Base-by-base conservation (phyloP, 169 alveolate species). In the Eimeria acervulina region DNA sequence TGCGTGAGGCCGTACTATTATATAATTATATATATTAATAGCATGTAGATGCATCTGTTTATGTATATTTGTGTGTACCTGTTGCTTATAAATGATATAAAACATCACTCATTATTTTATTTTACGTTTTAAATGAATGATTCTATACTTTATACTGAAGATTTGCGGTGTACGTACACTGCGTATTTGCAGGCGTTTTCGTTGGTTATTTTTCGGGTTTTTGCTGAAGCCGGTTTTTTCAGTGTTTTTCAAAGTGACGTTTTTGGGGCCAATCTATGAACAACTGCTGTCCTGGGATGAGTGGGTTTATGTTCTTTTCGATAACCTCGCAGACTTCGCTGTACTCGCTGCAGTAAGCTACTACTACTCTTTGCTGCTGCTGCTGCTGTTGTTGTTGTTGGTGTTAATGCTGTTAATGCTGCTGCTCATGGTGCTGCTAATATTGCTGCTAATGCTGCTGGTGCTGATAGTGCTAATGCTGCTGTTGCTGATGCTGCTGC, bases 201-300 rank as follows among this genome's bases (percentile, higher is more conserved):
- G 95, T 36, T 74, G 95, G 92, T 31, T 92, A 4, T 92, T 92
- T 42, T 74, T 92, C 12, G 81, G 44, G 5, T 92, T 74, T 40
- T 23, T 92, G 68, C 13, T 92, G 70, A 92, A 92, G 91, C 95
- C 95, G 3, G 91, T 78, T n/a, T 66, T 61, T n/a, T 70, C 85
- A 0, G 84, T 92, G 4, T 92, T 92, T 44, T 92, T 76, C 91
- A 92, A 92, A 31, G 76, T 92, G n/a, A 51, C 95, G 17, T 47
- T 90, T 52, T 68, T 90, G 31, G 61, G 83, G 10, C 95, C 85
- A 38, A 72, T 51, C 31, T 90, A 90, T 76, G 95, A 90, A 59
- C 95, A 90, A 59, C 90, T 90, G 8, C 90, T 90, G 13, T 90
- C 95, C 19, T 90, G 95, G 95, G 95, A 90, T 31, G 95, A 90